phyloP scores from a whole-genome alignment of 768 basidiomycete genomes.

The Boletus tylopilopsis region DNA sequence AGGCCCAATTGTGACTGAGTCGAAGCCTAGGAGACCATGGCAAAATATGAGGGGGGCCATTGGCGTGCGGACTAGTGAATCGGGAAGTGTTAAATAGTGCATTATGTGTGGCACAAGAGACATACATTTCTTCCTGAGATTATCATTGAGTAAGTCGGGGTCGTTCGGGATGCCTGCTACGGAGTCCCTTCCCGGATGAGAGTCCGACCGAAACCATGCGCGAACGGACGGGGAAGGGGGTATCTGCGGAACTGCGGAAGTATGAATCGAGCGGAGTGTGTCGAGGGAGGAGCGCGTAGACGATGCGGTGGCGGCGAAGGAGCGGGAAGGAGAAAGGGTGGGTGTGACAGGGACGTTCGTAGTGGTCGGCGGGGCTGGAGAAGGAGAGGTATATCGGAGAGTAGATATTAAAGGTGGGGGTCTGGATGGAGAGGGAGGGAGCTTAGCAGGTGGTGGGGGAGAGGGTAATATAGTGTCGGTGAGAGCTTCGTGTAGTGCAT shows the following conservation, averaged over 20 bases:
- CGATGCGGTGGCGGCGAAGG: conserved; percentile 22
- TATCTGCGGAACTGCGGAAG: conserved; percentile 26
- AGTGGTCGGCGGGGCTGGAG: conserved; percentile 49
- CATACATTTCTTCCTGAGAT: conserved; percentile 59
- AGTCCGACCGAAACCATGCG: conserved; percentile 47
- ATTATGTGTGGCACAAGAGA: conserved; percentile 12
- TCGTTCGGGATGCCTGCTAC: conserved; percentile 46
- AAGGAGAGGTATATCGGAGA: conserved; percentile 61
- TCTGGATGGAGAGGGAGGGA: conserved; percentile 37
- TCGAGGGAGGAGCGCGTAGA: conserved; percentile 50
- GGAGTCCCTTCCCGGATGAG: conserved; percentile 34
- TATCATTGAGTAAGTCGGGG: conserved; percentile 41
- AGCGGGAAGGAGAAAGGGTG: conserved; percentile 16
- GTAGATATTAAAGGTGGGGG: conserved; percentile 52
- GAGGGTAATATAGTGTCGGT: conserved; percentile 37
- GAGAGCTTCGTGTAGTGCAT: conserved; percentile 44
- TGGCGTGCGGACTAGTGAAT: conserved; percentile 62
- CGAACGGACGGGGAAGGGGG: conserved; percentile 18
- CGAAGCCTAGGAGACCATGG: conserved; percentile 90
- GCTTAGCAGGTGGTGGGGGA: conserved; percentile 42
- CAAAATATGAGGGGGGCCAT: conserved; percentile 91
- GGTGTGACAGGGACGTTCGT: conserved; percentile 12
- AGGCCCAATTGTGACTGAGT: conserved; percentile 75
- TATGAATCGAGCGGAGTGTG: conserved; percentile 46
- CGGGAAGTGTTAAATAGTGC: not conserved